Evolutionary conservation across 148 eudicot genomes (phyloP), one percentile per base, ranked within the genome.

Genomic region (Camellia lanceoleosa): DNA sequence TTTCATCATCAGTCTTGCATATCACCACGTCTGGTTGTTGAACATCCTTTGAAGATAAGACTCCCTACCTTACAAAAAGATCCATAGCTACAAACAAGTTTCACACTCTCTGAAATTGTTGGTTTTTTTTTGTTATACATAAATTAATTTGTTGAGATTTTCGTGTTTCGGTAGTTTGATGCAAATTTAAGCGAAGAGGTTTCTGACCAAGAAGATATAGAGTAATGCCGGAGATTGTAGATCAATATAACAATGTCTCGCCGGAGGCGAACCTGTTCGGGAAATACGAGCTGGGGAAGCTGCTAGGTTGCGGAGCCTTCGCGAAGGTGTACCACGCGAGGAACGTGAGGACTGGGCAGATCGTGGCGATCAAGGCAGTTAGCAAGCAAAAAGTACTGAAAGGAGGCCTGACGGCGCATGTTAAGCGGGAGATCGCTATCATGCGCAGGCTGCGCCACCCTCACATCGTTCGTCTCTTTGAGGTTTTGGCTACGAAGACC

Each of bases 261-360:
- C 42, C 68, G 55, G 56, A n/a, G 52, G 15, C 52, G 8, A 73
- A 19, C 19, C 74, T 91, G 3, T 80, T 89, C 59, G 91, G 79
- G 0, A 89, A 90, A 20, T 93, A 93, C 80, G 92, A 91, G 83
- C 51, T 93, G 3, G 95, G 95, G 0, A 80, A 80, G 15, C 86
- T 93, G 11, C 75, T 93, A 2, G 97, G 97, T 5, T 83, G 80
- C 62, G 97, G 97, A 30, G 92, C 89, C 2, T 93, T 88, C 68
- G 97, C 89, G 0, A 93, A 93, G 76, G 97, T 93, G 2, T 93
- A 91, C 87, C 89, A 90, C 70, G 97, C 89, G 38, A 84, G 90
- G 52, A 72, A 88, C 82, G 0, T 82, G 0, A 58, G 20, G 11
- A 85, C 89, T 1, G 91, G 91, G 11, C 89, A 89, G 52, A 87